Conservation (phyloP, 2,329 filamentous ascomycete species). For the Parasarocladium wereldwijsianum region DNA sequence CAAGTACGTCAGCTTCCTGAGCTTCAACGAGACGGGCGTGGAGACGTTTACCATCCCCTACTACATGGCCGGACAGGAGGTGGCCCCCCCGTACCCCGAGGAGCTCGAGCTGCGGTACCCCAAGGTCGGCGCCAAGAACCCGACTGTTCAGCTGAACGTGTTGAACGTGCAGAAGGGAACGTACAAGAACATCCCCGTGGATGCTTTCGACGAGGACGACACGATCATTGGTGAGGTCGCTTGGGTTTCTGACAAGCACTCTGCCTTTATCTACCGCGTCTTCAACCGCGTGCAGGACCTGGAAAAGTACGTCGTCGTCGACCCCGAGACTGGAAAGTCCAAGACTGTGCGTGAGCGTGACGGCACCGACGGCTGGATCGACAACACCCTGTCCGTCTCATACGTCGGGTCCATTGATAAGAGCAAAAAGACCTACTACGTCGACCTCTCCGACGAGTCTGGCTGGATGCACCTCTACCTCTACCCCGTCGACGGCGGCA, state of each 20-base stretch:
- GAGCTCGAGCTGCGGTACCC: constrained; percentile 52
- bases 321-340: constrained; percentile 30
- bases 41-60: constrained; percentile 51
- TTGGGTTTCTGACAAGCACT: constrained; percentile 49
- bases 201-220: constrained; percentile 44
- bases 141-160: constrained; percentile 45
- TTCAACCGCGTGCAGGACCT: constrained; percentile 56
- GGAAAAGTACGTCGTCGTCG: constrained; percentile 46
- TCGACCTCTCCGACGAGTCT: constrained; percentile 51
- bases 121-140: constrained; percentile 54
- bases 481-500: constrained; percentile 39
- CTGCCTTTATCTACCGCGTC: constrained; percentile 46
- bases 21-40: constrained; percentile 68
- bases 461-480: constrained; percentile 60
- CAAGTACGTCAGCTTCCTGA: constrained; percentile 72
- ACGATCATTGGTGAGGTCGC: constrained; percentile 52
- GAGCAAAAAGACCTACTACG: constrained; percentile 34
- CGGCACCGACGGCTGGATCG: constrained; percentile 46
- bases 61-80: constrained; percentile 43
- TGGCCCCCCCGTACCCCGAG: constrained; percentile 45
- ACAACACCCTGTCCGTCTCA: constrained; percentile 39
- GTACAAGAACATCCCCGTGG: constrained; percentile 30
- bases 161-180: constrained; percentile 34
- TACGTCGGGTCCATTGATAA: constrained; percentile 34
- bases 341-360: constrained; percentile 39